These are phyloP conservation scores for Plectosphaerella cucumerina DNA, from an alignment of 2,329 filamentous ascomycete species.

Conservation along the genomic window DNA sequence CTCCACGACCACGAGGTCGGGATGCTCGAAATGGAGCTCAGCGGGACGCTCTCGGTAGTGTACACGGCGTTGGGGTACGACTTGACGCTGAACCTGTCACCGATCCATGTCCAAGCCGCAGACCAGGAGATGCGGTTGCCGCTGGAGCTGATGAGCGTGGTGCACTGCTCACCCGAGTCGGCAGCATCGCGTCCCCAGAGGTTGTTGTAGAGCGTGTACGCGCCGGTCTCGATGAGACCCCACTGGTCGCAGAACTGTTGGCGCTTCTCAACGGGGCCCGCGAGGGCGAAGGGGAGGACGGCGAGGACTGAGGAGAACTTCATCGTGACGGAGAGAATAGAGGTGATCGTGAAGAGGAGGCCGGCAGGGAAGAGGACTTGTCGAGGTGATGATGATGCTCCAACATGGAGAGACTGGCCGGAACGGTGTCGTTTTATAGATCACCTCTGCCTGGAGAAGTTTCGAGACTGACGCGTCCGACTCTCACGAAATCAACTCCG, in stretches of 20 bases:
- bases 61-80: constrained; percentile 34
- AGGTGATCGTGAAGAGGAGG: background rate
- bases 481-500: no score
- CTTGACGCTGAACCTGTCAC: constrained; percentile 33
- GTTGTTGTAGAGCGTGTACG: constrained; percentile 35
- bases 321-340: background rate
- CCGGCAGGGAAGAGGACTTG: no score
- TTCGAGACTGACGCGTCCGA: no score
- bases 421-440: no score
- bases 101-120: constrained; percentile 34
- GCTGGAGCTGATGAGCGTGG: constrained; percentile 27
- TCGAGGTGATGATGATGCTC: no score
- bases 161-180: constrained; percentile 33
- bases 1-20: constrained; percentile 26
- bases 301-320: background rate
- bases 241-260: constrained; percentile 26
- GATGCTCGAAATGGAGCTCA: constrained; percentile 27
- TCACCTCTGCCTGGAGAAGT: no score
- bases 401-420: no score
- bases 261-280: constrained; percentile 9
- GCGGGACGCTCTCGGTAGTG: constrained; percentile 18
- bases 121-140: constrained; percentile 31
- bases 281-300: background rate
- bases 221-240: constrained; percentile 20
- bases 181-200: constrained; percentile 30